Base-by-base conservation (phyloP, 352 stramenopile species). In the Pythium biforme region DNA sequence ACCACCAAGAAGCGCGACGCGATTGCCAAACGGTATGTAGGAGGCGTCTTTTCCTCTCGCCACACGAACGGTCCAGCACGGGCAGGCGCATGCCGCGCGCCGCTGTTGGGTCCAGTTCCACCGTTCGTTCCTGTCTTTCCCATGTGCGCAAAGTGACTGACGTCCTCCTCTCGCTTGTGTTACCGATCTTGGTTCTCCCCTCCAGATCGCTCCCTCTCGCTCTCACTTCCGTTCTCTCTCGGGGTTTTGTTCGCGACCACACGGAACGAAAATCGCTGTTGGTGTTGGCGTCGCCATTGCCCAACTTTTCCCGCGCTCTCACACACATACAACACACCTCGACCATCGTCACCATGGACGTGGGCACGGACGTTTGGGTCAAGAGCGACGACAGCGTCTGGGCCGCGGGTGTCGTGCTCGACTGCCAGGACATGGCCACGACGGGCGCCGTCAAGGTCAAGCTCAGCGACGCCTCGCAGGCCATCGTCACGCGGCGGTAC, bases 341-440 rank as follows among this genome's bases (percentile, higher is more conserved):
- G 14, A n/a, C 19, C 47, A n/a, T n/a, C n/a, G n/a, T n/a, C n/a
- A 61, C n/a, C 45, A 95, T 95, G 86, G 86, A 95, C 62, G 68
- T 90, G 49, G 86, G 84, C 69, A 92, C 82, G 8, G 73, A 89
- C 46, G 86, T 95, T 39, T 95, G 86, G 86, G 76, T 93, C 33
- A 81, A 83, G 69, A 75, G 79, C 66, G 75, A 79, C 58, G 50
- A 62, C n/a, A 69, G 68, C 33, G 83, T 94, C 22, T 95, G 86
- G 86, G 62, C 72, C 33, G 62, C 83, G 0, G 86, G 71, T 64
- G 70, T 90, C 50, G 82, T 95, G 33, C 55, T 93, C 47, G 82
- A 88, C 58, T 90, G 73, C 69, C 75, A 89, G 63, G 62, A 76
- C 43, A 72, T 75, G 23, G 59, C 54, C 54, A 20, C 60, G 20